These are phyloP conservation scores for Diaporthe batatas DNA, from an alignment of 2,329 filamentous ascomycete species.

Conservation along the genomic window DNA sequence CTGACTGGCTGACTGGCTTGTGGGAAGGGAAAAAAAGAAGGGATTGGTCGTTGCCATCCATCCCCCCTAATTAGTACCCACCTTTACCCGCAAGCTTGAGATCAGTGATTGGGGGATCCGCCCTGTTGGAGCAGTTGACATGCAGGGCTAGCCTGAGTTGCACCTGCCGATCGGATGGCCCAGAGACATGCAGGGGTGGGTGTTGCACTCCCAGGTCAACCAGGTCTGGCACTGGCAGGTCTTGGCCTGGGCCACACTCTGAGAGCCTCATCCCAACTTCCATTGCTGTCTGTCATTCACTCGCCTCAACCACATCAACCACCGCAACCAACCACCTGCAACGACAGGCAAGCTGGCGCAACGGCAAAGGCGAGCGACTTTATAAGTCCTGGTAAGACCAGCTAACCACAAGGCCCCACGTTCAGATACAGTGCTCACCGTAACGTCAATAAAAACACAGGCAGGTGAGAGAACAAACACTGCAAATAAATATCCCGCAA, in stretches of 20 bases:
- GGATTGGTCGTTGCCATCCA: neutral
- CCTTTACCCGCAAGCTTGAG: neutral
- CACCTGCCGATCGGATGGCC: neutral
- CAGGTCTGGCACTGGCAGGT: no score
- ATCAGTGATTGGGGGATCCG: neutral
- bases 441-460: slow-evolving; percentile 17
- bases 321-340: neutral
- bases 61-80: slow-evolving; percentile 17
- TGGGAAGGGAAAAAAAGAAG: neutral
- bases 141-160: slow-evolving; percentile 16
- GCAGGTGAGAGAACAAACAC: neutral
- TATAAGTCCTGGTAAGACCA: slow-evolving; percentile 6
- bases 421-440: slow-evolving; percentile 22
- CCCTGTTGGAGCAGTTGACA: neutral
- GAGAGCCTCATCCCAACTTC: slow-evolving; percentile 15
- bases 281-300: neutral
- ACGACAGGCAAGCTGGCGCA: slow-evolving; percentile 21
- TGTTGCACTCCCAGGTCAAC: neutral
- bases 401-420: slow-evolving; percentile 4
- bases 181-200: neutral
- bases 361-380: slow-evolving; percentile 18
- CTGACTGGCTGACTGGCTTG: neutral
- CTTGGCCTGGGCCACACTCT: slow-evolving; percentile 6
- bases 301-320: neutral
- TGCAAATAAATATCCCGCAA: slow-evolving; percentile 25